Base-by-base conservation (phyloP, 2,329 filamentous ascomycete genomes). In the Fusarium mangiferae region DNA sequence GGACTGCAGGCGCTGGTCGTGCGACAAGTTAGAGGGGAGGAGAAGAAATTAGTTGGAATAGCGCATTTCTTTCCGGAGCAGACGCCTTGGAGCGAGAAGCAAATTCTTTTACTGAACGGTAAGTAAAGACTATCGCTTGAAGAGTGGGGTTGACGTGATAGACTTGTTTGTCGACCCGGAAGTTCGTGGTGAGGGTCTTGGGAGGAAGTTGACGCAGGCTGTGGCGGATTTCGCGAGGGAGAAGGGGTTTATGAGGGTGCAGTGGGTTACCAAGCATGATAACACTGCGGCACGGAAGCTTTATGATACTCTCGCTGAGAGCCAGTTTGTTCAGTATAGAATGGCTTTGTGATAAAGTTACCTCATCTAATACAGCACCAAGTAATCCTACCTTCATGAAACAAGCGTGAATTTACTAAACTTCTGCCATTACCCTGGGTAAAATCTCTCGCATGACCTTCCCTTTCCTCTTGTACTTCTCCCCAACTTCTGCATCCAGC, bases 31-130 rank as follows among this genome's bases (percentile, higher is more conserved):
- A 15, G 1, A 2, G 67, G 48, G 3, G 46, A 49, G 0, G 46
- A 62, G 7, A 52, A 41, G 11, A 52, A 35, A 0, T 5, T 72
- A 6, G 72, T 74, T 2, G 72, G 72, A 11, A 26, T 75, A 3
- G 67, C 72, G 1, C 72, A 74, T 30, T 74, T 74, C 68, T 74
- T 74, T 20, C 68, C 72, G 12, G 63, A 74, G 26, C 71, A 74
- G n/a, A 69, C 72, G 4, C 59, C 72, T 2, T 74, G 72, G 72
- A 75, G 51, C 11, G 72, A 74, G 30, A 75, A 69, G 28, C 18
- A 74, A 17, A 75, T 74, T 22, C 51, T 74, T 6, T 14, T 69
- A 3, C 38, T 74, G 0, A 75, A 75, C n/a, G 72, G 72, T 66
- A 41, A n/a, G 62, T 7, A 7, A 2, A 9, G 3, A 28, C 5